Evolutionary conservation across 2,329 filamentous ascomycete genomes (phyloP), one percentile per base, ranked within the genome.

Genomic region (Pseudogymnoascus sp.): DNA sequence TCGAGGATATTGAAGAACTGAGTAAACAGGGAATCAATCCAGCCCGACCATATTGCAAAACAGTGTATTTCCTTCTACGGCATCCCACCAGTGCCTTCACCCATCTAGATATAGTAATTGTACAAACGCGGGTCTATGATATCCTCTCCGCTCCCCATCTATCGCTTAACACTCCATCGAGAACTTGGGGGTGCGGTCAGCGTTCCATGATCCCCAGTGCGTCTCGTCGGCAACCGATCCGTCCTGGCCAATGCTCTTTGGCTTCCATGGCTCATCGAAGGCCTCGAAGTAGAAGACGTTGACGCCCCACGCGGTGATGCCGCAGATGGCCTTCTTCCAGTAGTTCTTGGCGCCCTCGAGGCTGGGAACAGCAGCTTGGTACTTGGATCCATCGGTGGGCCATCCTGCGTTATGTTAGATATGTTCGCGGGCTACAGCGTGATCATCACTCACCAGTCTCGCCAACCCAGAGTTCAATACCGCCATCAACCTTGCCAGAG

Each of bases 231-330:
- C 82, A 10, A 78, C 75, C 68, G 81, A 75, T 67, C 87, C 87
- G 71, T 86, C 84, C 72, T 88, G 81, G 70, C 88, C 87, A 66
- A 81, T 76, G 68, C 81, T 83, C 51, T 79, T 74, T 63, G 87
- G 85, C 83, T 90, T 90, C 85, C 85, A 89, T 65, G 82, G 78
- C 82, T 90, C 88, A 70, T 90, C 87, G 69, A 88, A 89, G 48
- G 87, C 87, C 79, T 90, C 87, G 69, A 90, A 90, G 77, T 84
- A 88, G 78, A 90, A 90, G 63, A 86, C 83, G 70, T 89, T 88
- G 67, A 85, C 80, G 66, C 85, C 85, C 84, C 85, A 89, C 67
- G 79, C 79, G 37, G 89, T 76, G 71, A 88, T 81, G 62, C 81
- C 81, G 74, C 88, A 90, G 71, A 89, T 81, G 67, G 81, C 84